phyloP scores from a whole-genome alignment of 768 basidiomycete species.

The Rhizopogon rudus region DNA sequence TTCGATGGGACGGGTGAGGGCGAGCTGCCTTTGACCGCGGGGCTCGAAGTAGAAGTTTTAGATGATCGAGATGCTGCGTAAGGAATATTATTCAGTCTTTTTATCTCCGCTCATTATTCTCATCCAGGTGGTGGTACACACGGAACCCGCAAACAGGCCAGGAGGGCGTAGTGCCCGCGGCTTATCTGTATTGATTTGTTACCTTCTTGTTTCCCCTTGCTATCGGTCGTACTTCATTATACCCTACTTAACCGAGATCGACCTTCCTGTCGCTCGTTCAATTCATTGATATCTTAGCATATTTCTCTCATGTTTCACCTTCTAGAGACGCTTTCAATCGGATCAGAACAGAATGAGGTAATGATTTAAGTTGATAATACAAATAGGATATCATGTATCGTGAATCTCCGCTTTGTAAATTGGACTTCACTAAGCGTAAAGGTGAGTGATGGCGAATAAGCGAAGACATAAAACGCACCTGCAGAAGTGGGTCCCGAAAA shows the following conservation, averaged over 20 bases:
- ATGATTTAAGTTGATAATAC: neutral
- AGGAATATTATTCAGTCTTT: constrained; percentile 24
- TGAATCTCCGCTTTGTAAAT: neutral
- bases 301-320: constrained; percentile 13
- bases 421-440: constrained; percentile 11
- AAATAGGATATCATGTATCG: neutral
- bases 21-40: constrained; percentile 64
- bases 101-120: constrained; percentile 8
- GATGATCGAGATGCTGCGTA: constrained; percentile 80
- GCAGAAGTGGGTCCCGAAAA: constrained; percentile 68
- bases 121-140: constrained; percentile 87
- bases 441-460: constrained; percentile 2
- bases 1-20: constrained; percentile 79
- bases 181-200: constrained; percentile 74
- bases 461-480: constrained; percentile 27
- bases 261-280: constrained; percentile 32
- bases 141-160: constrained; percentile 72
- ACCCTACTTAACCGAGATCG: constrained; percentile 35
- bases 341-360: neutral
- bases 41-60: constrained; percentile 69
- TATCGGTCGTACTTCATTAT: constrained; percentile 27
- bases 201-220: constrained; percentile 22
- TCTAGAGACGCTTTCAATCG: constrained; percentile 1
- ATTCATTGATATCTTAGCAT: constrained; percentile 19
- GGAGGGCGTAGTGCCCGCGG: constrained; percentile 89